Base-by-base conservation (phyloP, 352 stramenopile species). In the Pythium brachiatum region DNA sequence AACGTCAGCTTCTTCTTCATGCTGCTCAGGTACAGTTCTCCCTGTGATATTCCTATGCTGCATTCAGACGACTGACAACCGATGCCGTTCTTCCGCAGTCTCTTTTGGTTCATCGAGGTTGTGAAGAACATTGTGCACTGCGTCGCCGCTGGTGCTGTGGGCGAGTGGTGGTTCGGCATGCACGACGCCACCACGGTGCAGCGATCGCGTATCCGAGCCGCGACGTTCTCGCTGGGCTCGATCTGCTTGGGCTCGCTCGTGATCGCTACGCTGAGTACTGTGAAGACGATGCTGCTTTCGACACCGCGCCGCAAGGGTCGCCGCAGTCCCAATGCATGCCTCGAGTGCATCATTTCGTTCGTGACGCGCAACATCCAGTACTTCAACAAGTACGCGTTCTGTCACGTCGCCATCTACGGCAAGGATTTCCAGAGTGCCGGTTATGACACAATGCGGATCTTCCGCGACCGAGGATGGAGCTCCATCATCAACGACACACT, bases 331-430 rank as follows among this genome's bases (percentile, higher is more conserved):
- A 95, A 95, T 50, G 86, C 83, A 27, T 95, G 81, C 34, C 69
- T 95, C n/a, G 86, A 93, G 57, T 95, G 84, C 58, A 66, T 95
- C 34, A 78, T 92, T 41, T 74, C 75, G 54, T 60, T 91, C 31
- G 78, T 92, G 15, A 79, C 80, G 46, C 78, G 77, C 47, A 91
- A 92, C 60, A 75, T 91, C 63, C 69, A 87, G 54, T 87, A 89
- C 39, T 95, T 92, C 57, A 95, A 95, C 76, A 95, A 95, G 67
- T 95, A 85, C 62, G 86, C 86, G 3, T 94, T 93, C 57, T 93
- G 84, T 52, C 86, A 94, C 32, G 77, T 95, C 26, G 84, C 84
- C 21, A 73, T 95, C n/a, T 92, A 95, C 69, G 86, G 84, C 16
- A 94, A 92, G 53, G 77, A 90, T 58, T 94, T 95, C 64, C 70